Conservation (phyloP, 345 rosid genomes). For the Microcos paniculata region DNA sequence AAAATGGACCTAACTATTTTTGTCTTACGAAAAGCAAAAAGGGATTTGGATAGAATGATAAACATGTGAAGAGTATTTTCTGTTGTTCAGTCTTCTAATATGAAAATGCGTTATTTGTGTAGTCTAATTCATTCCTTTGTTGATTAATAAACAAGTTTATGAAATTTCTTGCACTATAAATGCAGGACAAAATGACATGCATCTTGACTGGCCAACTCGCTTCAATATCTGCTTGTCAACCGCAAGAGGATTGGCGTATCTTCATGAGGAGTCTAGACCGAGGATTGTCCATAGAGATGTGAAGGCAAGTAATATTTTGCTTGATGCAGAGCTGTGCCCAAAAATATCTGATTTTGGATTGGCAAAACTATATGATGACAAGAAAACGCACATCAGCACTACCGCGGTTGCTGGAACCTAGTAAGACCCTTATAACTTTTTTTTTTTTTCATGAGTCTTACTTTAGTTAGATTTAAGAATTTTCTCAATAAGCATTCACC, state of each 20-base stretch:
- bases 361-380: too few relatives aligned
- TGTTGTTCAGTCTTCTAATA: not conserved
- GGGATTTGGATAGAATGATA: not conserved
- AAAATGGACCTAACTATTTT: too few relatives aligned
- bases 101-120: not conserved
- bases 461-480: not conserved
- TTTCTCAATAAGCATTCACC: not conserved
- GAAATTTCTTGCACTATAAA: not conserved
- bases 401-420: slow-evolving; percentile 55
- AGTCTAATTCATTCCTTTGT: not conserved
- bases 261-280: slow-evolving; percentile 53
- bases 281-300: slow-evolving; percentile 59
- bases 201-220: slow-evolving; percentile 44
- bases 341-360: too few relatives aligned
- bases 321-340: too few relatives aligned
- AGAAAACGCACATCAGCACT: slow-evolving; percentile 56
- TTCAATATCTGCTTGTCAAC: slow-evolving; percentile 44
- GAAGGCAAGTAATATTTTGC: too few relatives aligned
- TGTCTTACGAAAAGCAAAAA: not conserved
- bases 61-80: not conserved
- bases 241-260: slow-evolving; percentile 54
- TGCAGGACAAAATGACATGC: slow-evolving; percentile 34
- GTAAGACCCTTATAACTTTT: slow-evolving; percentile 29
- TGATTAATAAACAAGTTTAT: not conserved
- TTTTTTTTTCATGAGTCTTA: not conserved